These are phyloP conservation scores for Phragmites australis DNA, from an alignment of 176 grass and related monocot species.

Conservation along the genomic window DNA sequence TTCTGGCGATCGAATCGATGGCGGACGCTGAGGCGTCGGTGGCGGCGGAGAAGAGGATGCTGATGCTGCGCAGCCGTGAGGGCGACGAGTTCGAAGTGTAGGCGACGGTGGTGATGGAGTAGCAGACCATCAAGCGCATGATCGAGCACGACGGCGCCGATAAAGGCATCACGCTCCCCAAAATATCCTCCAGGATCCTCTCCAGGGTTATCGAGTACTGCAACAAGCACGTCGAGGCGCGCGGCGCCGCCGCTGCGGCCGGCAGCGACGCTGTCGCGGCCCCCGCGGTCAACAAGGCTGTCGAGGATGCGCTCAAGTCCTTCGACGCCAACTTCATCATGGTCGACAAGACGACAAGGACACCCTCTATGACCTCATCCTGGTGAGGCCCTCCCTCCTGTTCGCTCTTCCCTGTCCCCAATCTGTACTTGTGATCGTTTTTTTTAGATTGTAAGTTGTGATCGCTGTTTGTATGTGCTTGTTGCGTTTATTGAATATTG, in stretches of 20 bases:
- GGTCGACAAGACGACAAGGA: slow-evolving; percentile 53
- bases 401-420: too few relatives aligned
- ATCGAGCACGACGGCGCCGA: slow-evolving; percentile 53
- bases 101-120: slow-evolving; percentile 47
- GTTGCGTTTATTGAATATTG: neutral
- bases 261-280: neutral
- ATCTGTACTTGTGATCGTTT: too few relatives aligned
- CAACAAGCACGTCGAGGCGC: slow-evolving; percentile 50
- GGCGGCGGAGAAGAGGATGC: slow-evolving; percentile 2
- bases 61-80: slow-evolving; percentile 43
- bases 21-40: neutral
- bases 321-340: slow-evolving; percentile 59
- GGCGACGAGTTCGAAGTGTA: slow-evolving; percentile 47
- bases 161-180: slow-evolving; percentile 54
- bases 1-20: slow-evolving; percentile 27
- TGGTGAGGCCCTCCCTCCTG: slow-evolving; percentile 20
- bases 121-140: slow-evolving; percentile 55
- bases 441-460: too few relatives aligned
- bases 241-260: neutral
- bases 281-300: neutral
- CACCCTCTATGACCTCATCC: slow-evolving; percentile 60
- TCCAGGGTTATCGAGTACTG: slow-evolving; percentile 57
- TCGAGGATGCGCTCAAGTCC: slow-evolving; percentile 34
- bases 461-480: neutral
- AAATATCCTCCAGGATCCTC: slow-evolving; percentile 54